Evolutionary conservation across 495 filamentous ascomycete species (phyloP).

Genomic region (Aspergillus bertholletiae): DNA sequence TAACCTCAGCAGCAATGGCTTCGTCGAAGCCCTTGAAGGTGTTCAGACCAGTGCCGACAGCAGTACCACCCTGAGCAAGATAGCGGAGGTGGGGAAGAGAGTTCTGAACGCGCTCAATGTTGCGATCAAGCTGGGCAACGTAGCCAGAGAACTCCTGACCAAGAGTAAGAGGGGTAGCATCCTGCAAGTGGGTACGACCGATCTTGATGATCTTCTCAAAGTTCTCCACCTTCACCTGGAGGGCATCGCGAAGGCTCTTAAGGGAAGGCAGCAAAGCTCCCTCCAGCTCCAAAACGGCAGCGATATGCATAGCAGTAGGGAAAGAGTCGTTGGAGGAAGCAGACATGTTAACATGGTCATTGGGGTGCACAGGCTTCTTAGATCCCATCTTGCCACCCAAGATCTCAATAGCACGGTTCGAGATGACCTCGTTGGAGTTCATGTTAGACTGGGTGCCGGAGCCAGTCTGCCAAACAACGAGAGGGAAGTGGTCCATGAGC

Average conservation of each 20-base stretch:
- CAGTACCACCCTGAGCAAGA: slow-evolving; percentile 93
- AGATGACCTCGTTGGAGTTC: slow-evolving; percentile 99
- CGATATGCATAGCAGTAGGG: slow-evolving; percentile 99
- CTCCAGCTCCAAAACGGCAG: slow-evolving; percentile 90
- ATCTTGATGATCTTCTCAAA: slow-evolving; percentile 98
- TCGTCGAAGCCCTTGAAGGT: slow-evolving; percentile 96
- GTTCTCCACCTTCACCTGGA: slow-evolving; percentile 85
- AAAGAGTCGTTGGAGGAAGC: slow-evolving; percentile 99
- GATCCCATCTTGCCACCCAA: slow-evolving; percentile 87
- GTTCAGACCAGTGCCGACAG: slow-evolving; percentile 96
- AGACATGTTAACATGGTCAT: slow-evolving; percentile 99
- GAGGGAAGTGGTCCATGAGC: slow-evolving; percentile 95
- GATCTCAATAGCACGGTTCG: slow-evolving; percentile 98
- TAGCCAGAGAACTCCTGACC: slow-evolving; percentile 99
- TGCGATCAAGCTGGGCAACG: slow-evolving; percentile 86
- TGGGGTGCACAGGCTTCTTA: slow-evolving; percentile 98
- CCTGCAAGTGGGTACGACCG: slow-evolving; percentile 94
- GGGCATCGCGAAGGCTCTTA: slow-evolving; percentile 71
- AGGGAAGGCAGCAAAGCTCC: slow-evolving; percentile 79
- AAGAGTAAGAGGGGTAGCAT: slow-evolving; percentile 92
- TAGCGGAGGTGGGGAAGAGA: slow-evolving; percentile 79
- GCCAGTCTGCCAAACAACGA: slow-evolving; percentile 98
- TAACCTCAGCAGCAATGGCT: slow-evolving; percentile 83
- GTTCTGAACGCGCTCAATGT: slow-evolving; percentile 82
- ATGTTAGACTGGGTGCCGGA: slow-evolving; percentile 99